Evolutionary conservation across 371 early-diverging fungal genomes (phyloP).

Genomic region (Mortierella sp.): DNA sequence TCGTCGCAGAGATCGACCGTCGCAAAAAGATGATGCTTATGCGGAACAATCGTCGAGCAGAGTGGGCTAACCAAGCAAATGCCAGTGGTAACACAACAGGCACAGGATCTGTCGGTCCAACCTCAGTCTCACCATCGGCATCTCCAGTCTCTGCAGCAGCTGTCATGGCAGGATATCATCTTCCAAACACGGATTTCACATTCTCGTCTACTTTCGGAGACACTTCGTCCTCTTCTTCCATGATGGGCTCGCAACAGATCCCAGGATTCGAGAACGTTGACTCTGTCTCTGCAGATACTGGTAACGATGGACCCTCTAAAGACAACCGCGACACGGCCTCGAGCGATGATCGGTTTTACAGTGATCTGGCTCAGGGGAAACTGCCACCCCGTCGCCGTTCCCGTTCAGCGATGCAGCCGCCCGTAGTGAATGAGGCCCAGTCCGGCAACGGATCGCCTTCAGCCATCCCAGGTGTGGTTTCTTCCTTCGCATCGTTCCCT

Average conservation of each 20-base stretch:
- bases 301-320: slow-evolving; percentile 1
- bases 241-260: slow-evolving; percentile 17
- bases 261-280: slow-evolving; percentile 4
- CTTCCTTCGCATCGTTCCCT: slow-evolving; percentile 1
- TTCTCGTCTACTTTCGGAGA: slow-evolving; percentile 1
- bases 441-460: slow-evolving; percentile 2
- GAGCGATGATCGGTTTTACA: slow-evolving; percentile 40
- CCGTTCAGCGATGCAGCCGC: slow-evolving; percentile 30
- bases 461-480: not conserved
- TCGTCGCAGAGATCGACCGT: slow-evolving; percentile 68
- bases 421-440: not conserved
- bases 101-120: not conserved
- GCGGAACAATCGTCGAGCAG: slow-evolving; percentile 42
- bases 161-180: slow-evolving; percentile 6
- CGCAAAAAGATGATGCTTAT: slow-evolving; percentile 47
- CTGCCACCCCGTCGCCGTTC: slow-evolving; percentile 48
- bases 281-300: not conserved
- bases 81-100: slow-evolving; percentile 6
- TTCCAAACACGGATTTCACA: slow-evolving; percentile 16
- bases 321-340: slow-evolving; percentile 18
- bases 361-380: slow-evolving; percentile 22
- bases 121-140: slow-evolving; percentile 5
- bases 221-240: slow-evolving; percentile 1
- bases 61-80: slow-evolving; percentile 24
- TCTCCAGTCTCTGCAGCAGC: slow-evolving; percentile 14